Evolutionary conservation across 2,329 filamentous ascomycete species (phyloP), one percentile per base, ranked within the genome.

Genomic region (Colletotrichum musicola): DNA sequence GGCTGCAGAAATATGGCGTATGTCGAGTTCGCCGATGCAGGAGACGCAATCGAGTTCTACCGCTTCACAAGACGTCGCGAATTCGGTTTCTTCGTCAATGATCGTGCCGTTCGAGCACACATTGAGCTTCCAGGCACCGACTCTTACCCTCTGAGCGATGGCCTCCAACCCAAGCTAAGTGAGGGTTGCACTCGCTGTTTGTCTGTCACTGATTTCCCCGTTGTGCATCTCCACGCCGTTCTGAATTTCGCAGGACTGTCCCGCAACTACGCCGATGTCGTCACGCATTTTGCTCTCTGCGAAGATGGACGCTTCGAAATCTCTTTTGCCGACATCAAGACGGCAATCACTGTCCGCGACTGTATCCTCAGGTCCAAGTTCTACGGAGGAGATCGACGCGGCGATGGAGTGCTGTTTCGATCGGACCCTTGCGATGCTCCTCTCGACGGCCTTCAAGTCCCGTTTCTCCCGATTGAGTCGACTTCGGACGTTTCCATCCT

Each of bases 301-400:
- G 55, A 56, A 22, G 62, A 69, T n/a, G 62, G 50, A 55, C 30
- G 55, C 25, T 69, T 69, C 22, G 49, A 69, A 10, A 51, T 69
- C 4, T 61, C 62, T 2, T 69, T 69, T 25, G 59, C 66, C 18
- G 53, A 42, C 25, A 55, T 69, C 25, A 51, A 35, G n/a, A 35
- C 44, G 13, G 66, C 66, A 18, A 22, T 61, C 4, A 25, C n/a
- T 18, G 62, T 66, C 14, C 66, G 66, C 18, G 27, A 61, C 4
- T 18, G 25, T 25, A 66, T 69, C 16, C 22, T 69, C 2, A 40
- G 55, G 3, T 69, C 62, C 12, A 40, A 25, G 20, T 46, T 54
- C 30, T 55, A 47, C 4, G 27, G 12, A 6, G 54, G 49, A 4
- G 22, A 25, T 16, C 27, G n/a, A 14, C 13, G 40, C 18, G 50